Conservation (phyloP, 2,329 filamentous ascomycete genomes). For the Ceratocystis cubensis region DNA sequence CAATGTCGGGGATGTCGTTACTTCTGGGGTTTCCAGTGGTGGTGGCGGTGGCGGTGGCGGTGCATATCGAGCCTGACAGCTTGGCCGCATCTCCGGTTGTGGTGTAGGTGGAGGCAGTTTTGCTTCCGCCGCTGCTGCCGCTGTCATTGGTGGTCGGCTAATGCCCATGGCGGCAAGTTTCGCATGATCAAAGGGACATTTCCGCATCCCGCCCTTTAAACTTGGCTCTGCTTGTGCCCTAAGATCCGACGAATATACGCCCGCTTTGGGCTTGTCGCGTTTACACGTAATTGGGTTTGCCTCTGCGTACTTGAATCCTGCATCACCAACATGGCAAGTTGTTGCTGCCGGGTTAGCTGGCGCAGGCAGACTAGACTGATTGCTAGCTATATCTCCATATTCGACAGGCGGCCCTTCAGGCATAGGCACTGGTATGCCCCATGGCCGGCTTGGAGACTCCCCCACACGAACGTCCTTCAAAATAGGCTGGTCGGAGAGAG, state of each 20-base stretch:
- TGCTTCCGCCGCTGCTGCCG: conserved; percentile 9
- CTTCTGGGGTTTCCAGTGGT: not conserved
- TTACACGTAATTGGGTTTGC: not conserved
- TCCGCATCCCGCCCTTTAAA: conserved; percentile 28
- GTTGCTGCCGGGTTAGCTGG: conserved; percentile 41
- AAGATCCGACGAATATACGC: no score
- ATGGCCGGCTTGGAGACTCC: conserved; percentile 83
- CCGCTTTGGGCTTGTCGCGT: conserved; percentile 26
- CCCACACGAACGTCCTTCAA: conserved; percentile 84
- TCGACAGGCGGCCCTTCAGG: conserved; percentile 29
- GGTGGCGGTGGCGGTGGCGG: not conserved
- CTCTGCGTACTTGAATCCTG: not conserved
- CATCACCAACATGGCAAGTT: not conserved
- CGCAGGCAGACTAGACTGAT: conserved; percentile 12
- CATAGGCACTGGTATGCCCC: conserved; percentile 74
- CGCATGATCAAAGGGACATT: conserved; percentile 48
- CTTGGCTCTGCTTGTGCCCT: conserved; percentile 19
- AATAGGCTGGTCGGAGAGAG: conserved; percentile 64
- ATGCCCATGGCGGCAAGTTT: conserved; percentile 31
- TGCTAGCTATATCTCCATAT: not conserved
- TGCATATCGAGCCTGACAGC: not conserved
- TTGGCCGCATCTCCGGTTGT: not conserved
- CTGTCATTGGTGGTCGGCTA: conserved; percentile 7
- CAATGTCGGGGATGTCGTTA: conserved; percentile 24
- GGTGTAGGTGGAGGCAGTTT: not conserved